Evolutionary conservation across 208 protist species (phyloP).

Genomic region (Crithidia bombi): DNA sequence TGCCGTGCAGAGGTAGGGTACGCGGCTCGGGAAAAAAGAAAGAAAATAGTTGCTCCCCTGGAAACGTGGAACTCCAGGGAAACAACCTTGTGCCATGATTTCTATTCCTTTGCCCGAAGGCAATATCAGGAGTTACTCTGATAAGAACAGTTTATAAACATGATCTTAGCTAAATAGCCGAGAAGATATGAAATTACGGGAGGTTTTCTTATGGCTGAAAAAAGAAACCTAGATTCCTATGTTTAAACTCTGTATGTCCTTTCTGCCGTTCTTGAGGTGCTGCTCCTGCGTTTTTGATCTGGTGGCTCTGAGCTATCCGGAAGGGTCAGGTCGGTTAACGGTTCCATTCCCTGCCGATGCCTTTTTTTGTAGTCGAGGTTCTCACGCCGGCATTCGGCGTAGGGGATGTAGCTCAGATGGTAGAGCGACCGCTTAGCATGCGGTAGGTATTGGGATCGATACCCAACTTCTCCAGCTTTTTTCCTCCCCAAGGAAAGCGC

Average conservation of each 20-base stretch:
- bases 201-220: background rate
- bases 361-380: too few relatives aligned
- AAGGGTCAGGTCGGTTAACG: too few relatives aligned
- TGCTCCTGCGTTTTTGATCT: background rate
- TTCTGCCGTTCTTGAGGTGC: background rate
- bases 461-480: slow-evolving; percentile 92
- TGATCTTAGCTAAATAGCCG: slow-evolving; percentile 92
- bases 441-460: slow-evolving; percentile 94
- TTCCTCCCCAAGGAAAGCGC: too few relatives aligned
- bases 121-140: slow-evolving; percentile 90
- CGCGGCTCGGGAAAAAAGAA: too few relatives aligned
- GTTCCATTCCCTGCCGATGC: too few relatives aligned
- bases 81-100: slow-evolving; percentile 49
- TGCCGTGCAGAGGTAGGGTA: too few relatives aligned
- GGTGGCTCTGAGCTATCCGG: too few relatives aligned
- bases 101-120: slow-evolving; percentile 59
- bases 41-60: slow-evolving; percentile 43
- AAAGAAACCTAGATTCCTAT: background rate
- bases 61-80: slow-evolving; percentile 75
- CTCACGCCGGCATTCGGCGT: too few relatives aligned
- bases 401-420: slow-evolving; percentile 94
- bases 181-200: slow-evolving; percentile 51
- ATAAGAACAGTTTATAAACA: slow-evolving; percentile 92
- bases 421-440: slow-evolving; percentile 95
- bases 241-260: background rate